Base-by-base conservation (phyloP, 148 eudicot genomes). In the Limonium bicolor region DNA sequence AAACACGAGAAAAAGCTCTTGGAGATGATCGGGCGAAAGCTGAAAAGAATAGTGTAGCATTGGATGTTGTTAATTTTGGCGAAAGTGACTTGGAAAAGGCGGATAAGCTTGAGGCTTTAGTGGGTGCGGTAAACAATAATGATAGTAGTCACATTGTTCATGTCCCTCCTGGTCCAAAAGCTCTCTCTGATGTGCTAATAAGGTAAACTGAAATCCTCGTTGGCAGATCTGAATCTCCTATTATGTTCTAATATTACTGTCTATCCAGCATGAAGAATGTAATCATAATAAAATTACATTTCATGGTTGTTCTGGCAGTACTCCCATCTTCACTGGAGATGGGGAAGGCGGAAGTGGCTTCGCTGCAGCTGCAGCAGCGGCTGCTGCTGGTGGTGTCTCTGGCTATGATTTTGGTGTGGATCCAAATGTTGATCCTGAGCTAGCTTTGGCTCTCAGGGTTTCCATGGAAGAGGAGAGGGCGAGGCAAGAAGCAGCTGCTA, bases 391-490 rank as follows among this genome's bases (percentile, higher is more conserved):
- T 54, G 94, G 86, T 52, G 82, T 78, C 34, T 64, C 94, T 56
- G 95, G 99, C 29, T 86, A 41, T 74, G 96, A 92, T 34, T 92
- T 85, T 63, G 99, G 94, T 18, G 95, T 92, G 48, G 99, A 92
- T 76, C 99, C 99, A 6, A 92, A 92, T 62, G 61, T 92, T 59
- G 99, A 92, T 60, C 95, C 99, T 43, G 95, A 92, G 57, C 65
- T 92, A 65, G 99, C 99, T 54, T 88, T 85, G 69, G 99, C 99
- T 41, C 90, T 92, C 28, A 69, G 95, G 41, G 95, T 85, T 30
- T 92, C 99, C 46, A 85, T 92, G 99, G 99, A 92, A 60, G 99
- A 92, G 62, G 99, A 85, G 71, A 86, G 99, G 67, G 99, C 95
- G 46, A 81, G 99, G 57, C 99, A 85, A 62, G 99, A 85, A 61